A percentile compares a stretch with the other conserved stretches of the same genome.
phyloP scores from a whole-genome alignment of 2,329 filamentous ascomycete genomes.

The Penicillium hesseltinei region DNA sequence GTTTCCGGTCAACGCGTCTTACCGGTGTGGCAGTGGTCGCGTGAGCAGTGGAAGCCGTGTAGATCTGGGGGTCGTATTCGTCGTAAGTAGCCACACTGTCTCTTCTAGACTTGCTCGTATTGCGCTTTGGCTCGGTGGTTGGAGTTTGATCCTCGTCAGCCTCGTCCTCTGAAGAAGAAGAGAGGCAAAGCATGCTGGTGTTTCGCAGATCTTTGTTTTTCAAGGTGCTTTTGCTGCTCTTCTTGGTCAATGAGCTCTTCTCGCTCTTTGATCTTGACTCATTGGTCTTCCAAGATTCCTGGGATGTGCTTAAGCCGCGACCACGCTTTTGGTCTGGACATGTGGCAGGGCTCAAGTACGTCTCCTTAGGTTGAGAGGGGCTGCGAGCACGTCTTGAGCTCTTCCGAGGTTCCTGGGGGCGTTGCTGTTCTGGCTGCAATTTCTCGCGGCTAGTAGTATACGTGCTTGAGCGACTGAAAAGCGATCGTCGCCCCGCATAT shows the following conservation, averaged over 20 bases:
- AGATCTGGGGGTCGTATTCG: slow-evolving; percentile 45
- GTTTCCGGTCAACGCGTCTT: slow-evolving; percentile 29
- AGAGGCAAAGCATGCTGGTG: slow-evolving; percentile 49
- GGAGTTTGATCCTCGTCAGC: slow-evolving; percentile 31
- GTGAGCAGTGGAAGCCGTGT: slow-evolving; percentile 41
- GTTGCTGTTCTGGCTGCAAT: slow-evolving; percentile 17
- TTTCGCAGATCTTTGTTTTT: slow-evolving; percentile 43
- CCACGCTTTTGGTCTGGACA: slow-evolving; percentile 13
- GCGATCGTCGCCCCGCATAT: slow-evolving; percentile 26
- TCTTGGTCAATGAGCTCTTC: slow-evolving; percentile 33
- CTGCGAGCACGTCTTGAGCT: slow-evolving; percentile 23
- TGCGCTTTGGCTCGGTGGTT: slow-evolving; percentile 12
- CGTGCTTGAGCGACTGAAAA: slow-evolving; percentile 26
- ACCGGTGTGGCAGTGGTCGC: slow-evolving; percentile 26
- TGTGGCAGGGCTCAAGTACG: slow-evolving; percentile 26
- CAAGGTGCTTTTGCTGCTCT: slow-evolving; percentile 40
- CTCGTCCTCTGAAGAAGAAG: slow-evolving; percentile 51
- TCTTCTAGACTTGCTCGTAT: slow-evolving; percentile 21
- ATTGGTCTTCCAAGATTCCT: slow-evolving; percentile 19
- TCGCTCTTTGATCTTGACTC: slow-evolving; percentile 14
- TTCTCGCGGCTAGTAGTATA: slow-evolving; percentile 26
- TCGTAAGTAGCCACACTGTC: slow-evolving; percentile 43
- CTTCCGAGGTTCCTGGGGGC: slow-evolving; percentile 17
- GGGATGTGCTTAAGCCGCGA: slow-evolving; percentile 17
- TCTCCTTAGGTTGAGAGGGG: slow-evolving; percentile 27